These are phyloP conservation scores for Jaapia argillacea DNA, from an alignment of 768 basidiomycete genomes.

Conservation along the genomic window DNA sequence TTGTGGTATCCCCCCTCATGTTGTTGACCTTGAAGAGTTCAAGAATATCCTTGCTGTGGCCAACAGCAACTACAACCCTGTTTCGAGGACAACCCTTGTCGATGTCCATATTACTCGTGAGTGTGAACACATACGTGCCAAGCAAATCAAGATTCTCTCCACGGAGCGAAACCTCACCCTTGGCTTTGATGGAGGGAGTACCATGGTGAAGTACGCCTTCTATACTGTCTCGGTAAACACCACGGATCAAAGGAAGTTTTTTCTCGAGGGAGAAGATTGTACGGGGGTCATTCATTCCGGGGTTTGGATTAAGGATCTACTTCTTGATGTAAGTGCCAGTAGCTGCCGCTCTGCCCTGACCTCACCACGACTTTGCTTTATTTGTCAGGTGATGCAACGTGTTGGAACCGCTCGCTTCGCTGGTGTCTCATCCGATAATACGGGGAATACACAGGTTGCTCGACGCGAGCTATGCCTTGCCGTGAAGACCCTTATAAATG, in stretches of 20 bases:
- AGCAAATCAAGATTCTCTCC: neutral
- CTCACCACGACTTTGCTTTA: too few species aligned
- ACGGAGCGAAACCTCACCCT: neutral
- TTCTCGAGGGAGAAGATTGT: too few species aligned
- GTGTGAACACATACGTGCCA: slow-evolving; percentile 3
- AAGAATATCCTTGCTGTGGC: slow-evolving; percentile 2
- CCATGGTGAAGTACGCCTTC: neutral
- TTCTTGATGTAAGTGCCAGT: too few species aligned
- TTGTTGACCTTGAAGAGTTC: slow-evolving; percentile 6
- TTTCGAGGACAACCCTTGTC: slow-evolving; percentile 4
- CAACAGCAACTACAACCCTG: slow-evolving; percentile 3
- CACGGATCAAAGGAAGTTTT: neutral
- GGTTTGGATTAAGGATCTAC: too few species aligned
- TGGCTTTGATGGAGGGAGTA: neutral
- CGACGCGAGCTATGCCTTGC: neutral
- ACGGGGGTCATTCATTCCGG: too few species aligned
- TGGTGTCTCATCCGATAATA: too few species aligned
- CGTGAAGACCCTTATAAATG: neutral
- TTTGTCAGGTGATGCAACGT: too few species aligned
- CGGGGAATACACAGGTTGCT: neutral
- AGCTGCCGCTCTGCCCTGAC: too few species aligned
- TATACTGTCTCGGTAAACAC: neutral
- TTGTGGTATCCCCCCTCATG: slow-evolving; percentile 1
- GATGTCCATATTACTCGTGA: slow-evolving; percentile 10
- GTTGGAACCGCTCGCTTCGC: too few species aligned